Evolutionary conservation across 495 filamentous ascomycete genomes (phyloP).

Genomic region (Pseudomonodictys pantanalensis): DNA sequence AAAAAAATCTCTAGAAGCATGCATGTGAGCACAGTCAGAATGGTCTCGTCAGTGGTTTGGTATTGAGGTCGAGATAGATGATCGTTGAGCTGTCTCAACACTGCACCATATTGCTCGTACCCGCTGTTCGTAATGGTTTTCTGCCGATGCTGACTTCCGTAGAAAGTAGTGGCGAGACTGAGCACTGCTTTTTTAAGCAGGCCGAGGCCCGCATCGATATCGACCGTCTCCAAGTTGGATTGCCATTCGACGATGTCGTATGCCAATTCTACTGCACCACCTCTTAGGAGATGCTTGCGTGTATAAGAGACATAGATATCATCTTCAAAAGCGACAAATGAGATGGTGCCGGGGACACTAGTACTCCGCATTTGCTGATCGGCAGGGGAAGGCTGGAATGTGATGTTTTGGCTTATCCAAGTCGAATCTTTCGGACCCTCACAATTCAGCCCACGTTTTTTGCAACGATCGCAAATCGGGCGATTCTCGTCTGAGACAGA

Average conservation of each 20-base stretch:
- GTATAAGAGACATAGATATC: slow-evolving; percentile 12
- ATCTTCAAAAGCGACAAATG: slow-evolving; percentile 11
- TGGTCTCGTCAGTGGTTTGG: slow-evolving; percentile 15
- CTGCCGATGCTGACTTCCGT: slow-evolving; percentile 15
- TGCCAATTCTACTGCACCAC: slow-evolving; percentile 6
- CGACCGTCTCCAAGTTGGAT: not conserved
- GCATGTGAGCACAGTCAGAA: slow-evolving; percentile 13
- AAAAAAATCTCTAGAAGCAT: slow-evolving; percentile 19
- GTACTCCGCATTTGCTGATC: not conserved
- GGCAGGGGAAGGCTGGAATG: not conserved
- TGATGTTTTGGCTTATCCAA: slow-evolving; percentile 11
- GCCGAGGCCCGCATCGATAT: not conserved
- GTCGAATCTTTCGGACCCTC: slow-evolving; percentile 15
- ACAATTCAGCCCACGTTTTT: slow-evolving; percentile 8
- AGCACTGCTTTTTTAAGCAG: slow-evolving; percentile 6
- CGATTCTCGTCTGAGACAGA: slow-evolving; percentile 9
- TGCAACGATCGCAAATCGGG: slow-evolving; percentile 13
- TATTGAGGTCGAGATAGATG: not conserved
- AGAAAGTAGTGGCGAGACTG: slow-evolving; percentile 15
- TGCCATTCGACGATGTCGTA: slow-evolving; percentile 5
- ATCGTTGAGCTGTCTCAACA: slow-evolving; percentile 8
- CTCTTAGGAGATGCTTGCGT: slow-evolving; percentile 11
- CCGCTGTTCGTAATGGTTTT: not conserved
- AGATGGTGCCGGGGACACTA: not conserved
- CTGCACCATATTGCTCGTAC: slow-evolving; percentile 9